These are phyloP conservation scores for Beauveria bassiana DNA, from an alignment of 2,329 filamentous ascomycete genomes.

Conservation along the genomic window DNA sequence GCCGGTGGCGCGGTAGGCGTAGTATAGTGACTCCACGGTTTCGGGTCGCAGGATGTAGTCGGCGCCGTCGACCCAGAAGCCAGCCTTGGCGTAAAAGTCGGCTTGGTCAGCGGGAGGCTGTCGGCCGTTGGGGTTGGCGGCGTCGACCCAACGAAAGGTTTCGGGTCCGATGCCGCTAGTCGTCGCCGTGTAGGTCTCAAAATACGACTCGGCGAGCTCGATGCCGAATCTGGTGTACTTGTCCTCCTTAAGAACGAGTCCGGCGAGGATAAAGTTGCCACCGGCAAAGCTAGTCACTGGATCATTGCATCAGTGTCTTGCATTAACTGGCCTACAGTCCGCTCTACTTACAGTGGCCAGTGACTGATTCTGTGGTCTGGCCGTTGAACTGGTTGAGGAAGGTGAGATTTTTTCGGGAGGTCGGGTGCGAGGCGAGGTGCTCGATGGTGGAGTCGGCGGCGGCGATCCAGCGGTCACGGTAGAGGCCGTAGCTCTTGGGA, in stretches of 20 bases:
- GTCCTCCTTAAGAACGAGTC: slow-evolving; percentile 56
- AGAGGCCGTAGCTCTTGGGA: slow-evolving; percentile 49
- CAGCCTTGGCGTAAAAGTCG: slow-evolving; percentile 58
- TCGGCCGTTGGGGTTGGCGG: slow-evolving; percentile 52
- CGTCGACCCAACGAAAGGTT: slow-evolving; percentile 54
- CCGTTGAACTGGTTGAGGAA: slow-evolving; percentile 56
- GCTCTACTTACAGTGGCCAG: slow-evolving; percentile 40
- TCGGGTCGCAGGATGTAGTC: slow-evolving; percentile 69
- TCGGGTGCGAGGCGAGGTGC: slow-evolving; percentile 62
- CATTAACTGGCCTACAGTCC: slow-evolving; percentile 45
- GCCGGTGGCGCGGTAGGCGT: slow-evolving; percentile 74
- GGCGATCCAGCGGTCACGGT: slow-evolving; percentile 66
- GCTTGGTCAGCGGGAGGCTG: slow-evolving; percentile 49
- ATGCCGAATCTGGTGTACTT: slow-evolving; percentile 70
- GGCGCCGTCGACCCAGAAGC: slow-evolving; percentile 60
- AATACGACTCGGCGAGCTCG: slow-evolving; percentile 62
- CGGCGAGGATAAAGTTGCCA: slow-evolving; percentile 78
- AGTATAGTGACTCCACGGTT: slow-evolving; percentile 79
- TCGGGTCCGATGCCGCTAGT: slow-evolving; percentile 73
- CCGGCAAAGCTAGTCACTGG: slow-evolving; percentile 75
- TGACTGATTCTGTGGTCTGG: slow-evolving; percentile 33
- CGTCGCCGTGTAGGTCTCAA: slow-evolving; percentile 62
- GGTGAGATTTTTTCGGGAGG: slow-evolving; percentile 59
- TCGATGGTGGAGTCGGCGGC: slow-evolving; percentile 70
- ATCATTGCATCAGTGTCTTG: slow-evolving; percentile 42